phyloP scores from a whole-genome alignment of 2,329 filamentous ascomycete genomes.

The Malbranchea zuffiana region DNA sequence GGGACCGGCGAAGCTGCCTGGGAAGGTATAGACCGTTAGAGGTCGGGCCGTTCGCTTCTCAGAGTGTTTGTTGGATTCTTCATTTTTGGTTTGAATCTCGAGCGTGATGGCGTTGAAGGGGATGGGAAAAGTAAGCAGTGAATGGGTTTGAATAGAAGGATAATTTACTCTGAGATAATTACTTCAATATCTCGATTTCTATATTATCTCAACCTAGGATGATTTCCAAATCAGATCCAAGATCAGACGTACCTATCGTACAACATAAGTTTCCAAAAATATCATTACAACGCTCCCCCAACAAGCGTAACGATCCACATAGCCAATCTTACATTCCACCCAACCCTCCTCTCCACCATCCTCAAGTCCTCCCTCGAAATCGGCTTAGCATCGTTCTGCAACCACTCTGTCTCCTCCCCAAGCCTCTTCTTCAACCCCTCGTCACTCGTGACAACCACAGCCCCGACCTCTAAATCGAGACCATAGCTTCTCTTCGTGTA shows the following conservation, averaged over 20 bases:
- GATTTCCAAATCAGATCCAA: too few species aligned
- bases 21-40: slow-evolving; percentile 28
- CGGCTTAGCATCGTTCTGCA: slow-evolving; percentile 60
- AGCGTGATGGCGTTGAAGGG: too few species aligned
- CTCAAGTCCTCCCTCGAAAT: slow-evolving; percentile 70
- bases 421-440: slow-evolving; percentile 58
- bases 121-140: not conserved
- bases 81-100: too few species aligned
- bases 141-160: not conserved
- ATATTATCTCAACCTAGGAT: too few species aligned
- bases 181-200: too few species aligned
- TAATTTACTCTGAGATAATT: too few species aligned
- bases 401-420: slow-evolving; percentile 67
- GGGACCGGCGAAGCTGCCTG: slow-evolving; percentile 58
- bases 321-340: slow-evolving; percentile 70
- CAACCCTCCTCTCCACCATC: slow-evolving; percentile 69
- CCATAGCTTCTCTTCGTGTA: slow-evolving; percentile 92
- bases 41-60: too few species aligned
- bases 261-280: slow-evolving; percentile 1
- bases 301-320: slow-evolving; percentile 89
- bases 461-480: slow-evolving; percentile 82
- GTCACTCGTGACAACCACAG: slow-evolving; percentile 72
- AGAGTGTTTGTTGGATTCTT: too few species aligned
- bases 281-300: slow-evolving; percentile 65
- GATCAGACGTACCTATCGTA: too few species aligned